Evolutionary conservation across 73 alveolate species (phyloP), one percentile per base, ranked within the genome.

Genomic region (Blepharisma stoltei): DNA sequence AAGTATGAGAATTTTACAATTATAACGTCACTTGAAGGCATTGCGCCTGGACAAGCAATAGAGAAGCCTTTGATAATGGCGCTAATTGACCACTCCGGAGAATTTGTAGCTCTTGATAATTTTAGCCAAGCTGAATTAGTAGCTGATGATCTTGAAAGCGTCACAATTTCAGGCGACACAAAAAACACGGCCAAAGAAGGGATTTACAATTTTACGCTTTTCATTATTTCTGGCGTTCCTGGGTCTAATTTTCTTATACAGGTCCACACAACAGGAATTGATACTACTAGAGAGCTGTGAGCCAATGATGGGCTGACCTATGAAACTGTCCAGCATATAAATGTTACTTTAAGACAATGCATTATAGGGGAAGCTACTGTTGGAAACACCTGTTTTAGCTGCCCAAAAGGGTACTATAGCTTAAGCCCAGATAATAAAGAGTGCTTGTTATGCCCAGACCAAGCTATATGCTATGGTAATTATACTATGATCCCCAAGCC

Each of bases 41-140:
- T 60, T 60, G 37, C 73, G 18, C 73, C 73, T 18, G 73, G 73
- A 2, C 73, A 60, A 60, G 46, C n/a, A 14, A 2, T 14, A 2
- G 45, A 60, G 11, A 47, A 38, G 2, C 18, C 11, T 18, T 14
- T 60, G 2, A 1, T 20, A 60, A 60, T 60, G 14, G 14, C 18
- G 0, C 2, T 60, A 8, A 20, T 14, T 18, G 73, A 60, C 4
- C 37, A 14, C 46, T n/a, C 14, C 0, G 45, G 45, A 11, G 18
- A 60, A 1, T 1, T 25, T 18, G 45, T 60, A 14, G 18, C 14
- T 14, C 0, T 38, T 18, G 73, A 60, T 60, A 18, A 5, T 1
- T 60, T 38, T 14, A 18, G 48, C 11, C 14, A 8, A 9, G 23
- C 23, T 25, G 18, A n/a, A 9, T 4, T 60, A 0, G 41, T 3